A percentile compares a stretch with the other conserved stretches of the same genome.
Conservation (phyloP, 768 basidiomycete species). For the Kockovaella imperatae region DNA sequence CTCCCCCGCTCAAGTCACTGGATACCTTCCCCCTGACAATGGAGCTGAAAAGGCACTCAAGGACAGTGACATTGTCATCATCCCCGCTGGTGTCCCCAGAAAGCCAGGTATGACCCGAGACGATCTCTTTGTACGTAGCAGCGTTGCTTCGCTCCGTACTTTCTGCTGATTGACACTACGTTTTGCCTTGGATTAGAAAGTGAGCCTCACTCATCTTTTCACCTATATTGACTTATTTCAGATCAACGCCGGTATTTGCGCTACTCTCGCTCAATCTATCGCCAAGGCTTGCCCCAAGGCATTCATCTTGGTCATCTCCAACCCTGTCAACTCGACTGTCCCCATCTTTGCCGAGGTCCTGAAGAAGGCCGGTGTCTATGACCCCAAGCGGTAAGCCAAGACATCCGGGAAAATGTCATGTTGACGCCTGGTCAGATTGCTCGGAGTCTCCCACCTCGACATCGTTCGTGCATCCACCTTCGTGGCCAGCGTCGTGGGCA, state of each 20-base stretch:
- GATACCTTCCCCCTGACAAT: constrained; percentile 39
- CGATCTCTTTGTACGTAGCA: constrained; percentile 44
- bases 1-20: constrained; percentile 64
- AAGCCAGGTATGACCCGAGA: constrained; percentile 59
- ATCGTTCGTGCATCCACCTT: constrained; percentile 94
- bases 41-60: constrained; percentile 58
- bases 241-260: constrained; percentile 97
- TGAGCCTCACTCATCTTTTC: background rate
- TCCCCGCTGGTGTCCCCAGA: constrained; percentile 97
- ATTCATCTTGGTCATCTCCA: constrained; percentile 93
- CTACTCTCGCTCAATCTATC: constrained; percentile 83
- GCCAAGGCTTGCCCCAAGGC: constrained; percentile 81
- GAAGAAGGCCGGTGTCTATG: constrained; percentile 83
- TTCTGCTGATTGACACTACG: background rate
- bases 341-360: constrained; percentile 91
- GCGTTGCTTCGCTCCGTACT: background rate
- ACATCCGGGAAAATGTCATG: background rate
- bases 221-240: too few relatives aligned
- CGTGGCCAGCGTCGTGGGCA: constrained; percentile 58
- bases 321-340: constrained; percentile 86
- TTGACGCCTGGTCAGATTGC: constrained; percentile 49
- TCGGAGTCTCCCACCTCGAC: constrained; percentile 97
- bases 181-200: background rate
- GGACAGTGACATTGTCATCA: constrained; percentile 84
- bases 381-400: constrained; percentile 56